phyloP scores from a whole-genome alignment of 2,329 filamentous ascomycete species.

The Endocalyx cinctus region DNA sequence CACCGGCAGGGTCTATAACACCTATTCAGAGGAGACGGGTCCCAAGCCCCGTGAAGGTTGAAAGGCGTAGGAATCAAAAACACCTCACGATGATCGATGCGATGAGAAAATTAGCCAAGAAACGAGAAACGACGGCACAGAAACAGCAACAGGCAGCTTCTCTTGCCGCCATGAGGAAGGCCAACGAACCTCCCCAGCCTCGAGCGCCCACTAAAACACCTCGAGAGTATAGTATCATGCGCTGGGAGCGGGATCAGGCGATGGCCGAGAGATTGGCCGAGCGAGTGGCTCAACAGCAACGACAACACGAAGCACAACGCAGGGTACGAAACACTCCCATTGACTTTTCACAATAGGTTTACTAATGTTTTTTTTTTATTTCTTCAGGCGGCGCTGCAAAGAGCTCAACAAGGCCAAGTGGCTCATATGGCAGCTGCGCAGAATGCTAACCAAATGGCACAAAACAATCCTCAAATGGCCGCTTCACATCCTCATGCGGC shows the following conservation, averaged over 20 bases:
- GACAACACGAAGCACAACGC: conserved; percentile 50
- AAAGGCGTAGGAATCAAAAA: conserved; percentile 79
- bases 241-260: conserved; percentile 77
- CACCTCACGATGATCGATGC: conserved; percentile 87
- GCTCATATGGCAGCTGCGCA: conserved; percentile 41
- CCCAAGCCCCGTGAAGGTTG: conserved; percentile 78
- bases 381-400: conserved; percentile 42
- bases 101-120: conserved; percentile 93
- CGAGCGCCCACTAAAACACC: conserved; percentile 65
- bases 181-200: conserved; percentile 57
- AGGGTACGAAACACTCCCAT: conserved; percentile 40
- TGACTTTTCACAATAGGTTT: too few relatives aligned
- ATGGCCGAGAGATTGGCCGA: conserved; percentile 57
- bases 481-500: conserved; percentile 24
- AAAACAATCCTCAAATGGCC: conserved; percentile 30
- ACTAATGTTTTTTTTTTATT: too few relatives aligned
- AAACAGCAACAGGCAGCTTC: conserved; percentile 81
- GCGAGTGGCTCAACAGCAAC: conserved; percentile 52
- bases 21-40: conserved; percentile 59
- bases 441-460: conserved; percentile 29
- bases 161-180: conserved; percentile 76
- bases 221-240: conserved; percentile 83
- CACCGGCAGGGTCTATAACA: conserved; percentile 29
- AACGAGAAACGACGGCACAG: conserved; percentile 77
- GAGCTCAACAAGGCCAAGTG: conserved; percentile 39